A percentile compares a stretch with the other conserved stretches of the same genome.
Conservation (phyloP, 2,329 filamentous ascomycete genomes). For the Catunica adiposa region DNA sequence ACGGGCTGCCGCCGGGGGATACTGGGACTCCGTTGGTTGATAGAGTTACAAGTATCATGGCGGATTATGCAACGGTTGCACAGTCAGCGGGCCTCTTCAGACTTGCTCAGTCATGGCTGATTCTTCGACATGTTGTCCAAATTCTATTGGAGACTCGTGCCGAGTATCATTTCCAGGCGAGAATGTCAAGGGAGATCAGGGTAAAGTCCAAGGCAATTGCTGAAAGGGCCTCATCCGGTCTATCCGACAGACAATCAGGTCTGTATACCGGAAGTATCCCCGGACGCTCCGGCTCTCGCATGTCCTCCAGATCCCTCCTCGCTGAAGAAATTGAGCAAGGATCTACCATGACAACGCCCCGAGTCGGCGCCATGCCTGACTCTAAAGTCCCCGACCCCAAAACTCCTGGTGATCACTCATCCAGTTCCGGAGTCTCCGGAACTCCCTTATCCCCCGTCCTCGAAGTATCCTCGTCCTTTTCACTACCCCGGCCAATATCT, state of each 20-base stretch:
- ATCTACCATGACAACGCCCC: constrained; percentile 43
- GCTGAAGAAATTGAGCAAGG: constrained; percentile 44
- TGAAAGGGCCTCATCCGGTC: constrained; percentile 10
- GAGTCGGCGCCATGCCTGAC: constrained; percentile 35
- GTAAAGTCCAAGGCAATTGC: constrained; percentile 1
- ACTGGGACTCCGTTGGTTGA: constrained; percentile 24
- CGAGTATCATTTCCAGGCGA: constrained; percentile 38
- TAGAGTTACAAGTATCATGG: constrained; percentile 34
- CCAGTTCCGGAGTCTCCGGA: constrained; percentile 16
- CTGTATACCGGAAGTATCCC: background rate
- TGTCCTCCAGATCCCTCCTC: constrained; percentile 29
- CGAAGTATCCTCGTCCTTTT: constrained; percentile 28
- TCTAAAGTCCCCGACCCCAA: too few species aligned
- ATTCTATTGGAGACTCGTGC: constrained; percentile 38
- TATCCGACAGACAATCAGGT: background rate
- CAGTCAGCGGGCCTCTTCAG: constrained; percentile 40
- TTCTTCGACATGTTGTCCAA: constrained; percentile 39
- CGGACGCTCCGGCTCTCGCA: background rate
- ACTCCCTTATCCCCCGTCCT: constrained; percentile 31
- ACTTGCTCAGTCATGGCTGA: constrained; percentile 47
- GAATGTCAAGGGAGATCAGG: constrained; percentile 17
- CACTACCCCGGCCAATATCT: background rate
- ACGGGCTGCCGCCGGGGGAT: constrained; percentile 22
- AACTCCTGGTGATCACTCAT: constrained; percentile 15
- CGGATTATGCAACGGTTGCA: constrained; percentile 40